Evolutionary conservation across 805 yeast genomes (phyloP).

Genomic region (Nakazawaea populi): DNA sequence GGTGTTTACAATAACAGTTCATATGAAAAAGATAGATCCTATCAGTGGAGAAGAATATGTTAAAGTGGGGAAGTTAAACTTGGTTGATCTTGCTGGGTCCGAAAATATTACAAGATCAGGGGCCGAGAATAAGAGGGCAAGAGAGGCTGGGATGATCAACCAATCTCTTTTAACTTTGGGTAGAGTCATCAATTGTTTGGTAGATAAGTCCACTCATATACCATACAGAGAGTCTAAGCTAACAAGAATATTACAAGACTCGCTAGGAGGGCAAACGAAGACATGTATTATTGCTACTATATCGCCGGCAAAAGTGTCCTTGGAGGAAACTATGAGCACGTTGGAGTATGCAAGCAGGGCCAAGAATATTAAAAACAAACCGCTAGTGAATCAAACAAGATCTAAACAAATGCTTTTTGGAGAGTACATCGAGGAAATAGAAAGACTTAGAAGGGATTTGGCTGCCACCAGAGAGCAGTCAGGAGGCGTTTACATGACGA

Average conservation of each 20-base stretch:
- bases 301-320: conserved; percentile 71
- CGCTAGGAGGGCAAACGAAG: conserved; percentile 83
- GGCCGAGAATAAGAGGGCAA: conserved; percentile 74
- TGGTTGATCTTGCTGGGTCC: conserved; percentile 89
- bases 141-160: conserved; percentile 87
- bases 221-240: conserved; percentile 85
- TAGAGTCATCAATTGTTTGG: conserved; percentile 69
- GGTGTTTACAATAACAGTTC: conserved; percentile 63
- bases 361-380: conserved; percentile 67
- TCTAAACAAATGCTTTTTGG: conserved; percentile 49
- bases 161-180: conserved; percentile 81
- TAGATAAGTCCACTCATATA: conserved; percentile 57
- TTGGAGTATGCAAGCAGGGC: conserved; percentile 87
- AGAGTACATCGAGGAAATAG: conserved; percentile 50
- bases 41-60: conserved; percentile 44
- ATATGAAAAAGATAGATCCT: conserved; percentile 43
- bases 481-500: conserved; percentile 55
- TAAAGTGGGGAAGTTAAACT: conserved; percentile 61
- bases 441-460: conserved; percentile 53
- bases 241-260: conserved; percentile 73
- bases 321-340: conserved; percentile 82
- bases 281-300: conserved; percentile 85
- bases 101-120: conserved; percentile 84
- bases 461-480: conserved; percentile 57
- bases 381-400: conserved; percentile 59